Base-by-base conservation (phyloP, 306 rosid genomes). In the Macrotyloma uniflorum region DNA sequence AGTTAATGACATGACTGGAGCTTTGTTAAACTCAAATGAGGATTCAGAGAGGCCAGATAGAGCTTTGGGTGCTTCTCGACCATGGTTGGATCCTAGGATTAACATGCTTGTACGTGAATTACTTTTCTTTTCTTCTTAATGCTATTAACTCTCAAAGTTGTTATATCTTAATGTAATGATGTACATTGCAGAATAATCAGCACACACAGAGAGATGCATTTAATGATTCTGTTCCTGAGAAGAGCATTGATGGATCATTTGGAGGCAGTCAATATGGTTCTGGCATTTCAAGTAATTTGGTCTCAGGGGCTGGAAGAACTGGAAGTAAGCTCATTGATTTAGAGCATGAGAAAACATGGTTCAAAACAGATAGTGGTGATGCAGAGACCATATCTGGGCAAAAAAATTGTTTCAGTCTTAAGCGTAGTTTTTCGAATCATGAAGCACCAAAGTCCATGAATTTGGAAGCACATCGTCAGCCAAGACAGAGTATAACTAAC, bases 321-420 rank as follows among this genome's bases (percentile, higher is more conserved):
- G 79, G 86, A 62, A 87, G 82, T 53, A 93, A 87, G 71, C 80
- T 82, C 61, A 57, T 85, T 19, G 93, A 86, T 80, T 82, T 89
- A 65, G 92, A 81, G 32, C 89, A 62, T 7, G 93, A 90, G 45
- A 92, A 84, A 80, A 72, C 84, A 71, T 87, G 88, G 93, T 84
- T 76, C 73, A 87, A 84, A 75, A 82, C 82, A 84, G 92, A 83
- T 20, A 51, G 82, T 65, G 78, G 72, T 72, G 83, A 80, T 82
- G 77, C 84, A 15, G 99, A 89, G 79, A 72, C 86, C 66, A 18
- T 74, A 64, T 72, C 94, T 72, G 86, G 82, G 71, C 94, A 91
- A 90, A 90, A 82, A 83, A 91, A 90, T 85, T 92, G 90, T 85
- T 78, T 93, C 79, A 82, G 74, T 79, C 79, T 75, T 74, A 89